Percentiles rank a stretch among this genome's conserved stretches.
phyloP scores from a whole-genome alignment of 352 stramenopile species.

The Phytopythium litorale region DNA sequence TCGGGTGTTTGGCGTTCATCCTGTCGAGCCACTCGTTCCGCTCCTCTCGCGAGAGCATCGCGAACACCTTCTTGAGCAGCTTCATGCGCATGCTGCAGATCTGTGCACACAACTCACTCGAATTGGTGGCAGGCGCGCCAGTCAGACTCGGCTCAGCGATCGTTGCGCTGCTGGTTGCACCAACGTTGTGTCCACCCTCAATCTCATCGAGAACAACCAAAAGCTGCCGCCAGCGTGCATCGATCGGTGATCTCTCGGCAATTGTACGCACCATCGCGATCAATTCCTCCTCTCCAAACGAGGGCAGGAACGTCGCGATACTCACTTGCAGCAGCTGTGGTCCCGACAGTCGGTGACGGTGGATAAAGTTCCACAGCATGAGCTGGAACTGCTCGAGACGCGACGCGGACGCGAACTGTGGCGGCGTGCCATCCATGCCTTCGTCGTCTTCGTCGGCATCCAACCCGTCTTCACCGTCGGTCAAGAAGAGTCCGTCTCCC shows the following conservation, averaged over 20 bases:
- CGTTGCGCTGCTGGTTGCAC: not conserved
- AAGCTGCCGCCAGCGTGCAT: conserved; percentile 42
- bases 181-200: conserved; percentile 9
- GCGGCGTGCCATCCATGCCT: conserved; percentile 10
- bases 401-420: conserved; percentile 9
- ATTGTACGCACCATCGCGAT: conserved; percentile 31
- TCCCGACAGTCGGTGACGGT: conserved; percentile 43
- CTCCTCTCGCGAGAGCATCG: conserved; percentile 51
- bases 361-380: conserved; percentile 58
- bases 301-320: conserved; percentile 37
- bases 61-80: conserved; percentile 52
- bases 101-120: conserved; percentile 10
- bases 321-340: conserved; percentile 40
- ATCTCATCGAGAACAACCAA: conserved; percentile 40
- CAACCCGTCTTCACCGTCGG: conserved; percentile 2
- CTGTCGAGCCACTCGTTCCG: conserved; percentile 47
- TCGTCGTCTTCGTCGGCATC: conserved; percentile 17
- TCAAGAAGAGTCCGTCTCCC: conserved; percentile 14
- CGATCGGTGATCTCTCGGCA: conserved; percentile 30
- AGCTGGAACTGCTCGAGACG: conserved; percentile 56
- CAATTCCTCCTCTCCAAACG: conserved; percentile 42
- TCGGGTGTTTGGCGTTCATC: conserved; percentile 40
- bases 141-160: not conserved
- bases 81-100: conserved; percentile 31
- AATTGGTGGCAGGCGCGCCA: conserved; percentile 3